Evolutionary conservation across 148 eudicot genomes (phyloP).

Genomic region (Chenopodium berlandieri): DNA sequence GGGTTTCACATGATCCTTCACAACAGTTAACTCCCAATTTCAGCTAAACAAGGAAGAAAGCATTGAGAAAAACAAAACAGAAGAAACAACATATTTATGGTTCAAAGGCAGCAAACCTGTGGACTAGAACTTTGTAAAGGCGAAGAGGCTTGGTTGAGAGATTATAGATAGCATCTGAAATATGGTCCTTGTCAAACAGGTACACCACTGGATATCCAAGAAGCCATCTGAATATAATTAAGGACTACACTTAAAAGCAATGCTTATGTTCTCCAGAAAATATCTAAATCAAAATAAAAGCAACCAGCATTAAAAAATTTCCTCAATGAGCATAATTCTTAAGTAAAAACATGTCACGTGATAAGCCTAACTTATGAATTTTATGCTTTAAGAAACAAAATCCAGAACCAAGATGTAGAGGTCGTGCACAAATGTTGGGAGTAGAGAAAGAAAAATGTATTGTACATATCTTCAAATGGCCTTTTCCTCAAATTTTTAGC

Average conservation of each 20-base stretch:
- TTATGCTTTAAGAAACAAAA: neutral
- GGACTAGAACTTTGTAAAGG: constrained; percentile 56
- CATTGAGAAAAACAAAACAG: neutral
- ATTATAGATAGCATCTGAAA: constrained; percentile 67
- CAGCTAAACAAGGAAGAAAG: neutral
- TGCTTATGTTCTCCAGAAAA: neutral
- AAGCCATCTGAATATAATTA: constrained; percentile 72
- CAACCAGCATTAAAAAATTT: neutral
- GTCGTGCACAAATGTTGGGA: neutral
- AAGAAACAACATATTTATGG: neutral
- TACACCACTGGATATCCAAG: constrained; percentile 93
- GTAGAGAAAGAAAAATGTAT: neutral
- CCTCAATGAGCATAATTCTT: too few relatives aligned
- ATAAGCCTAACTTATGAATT: neutral
- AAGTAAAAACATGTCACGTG: neutral
- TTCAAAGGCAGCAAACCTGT: constrained; percentile 49
- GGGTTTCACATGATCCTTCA: neutral
- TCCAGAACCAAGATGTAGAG: neutral
- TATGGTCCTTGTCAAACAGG: constrained; percentile 71
- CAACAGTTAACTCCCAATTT: neutral
- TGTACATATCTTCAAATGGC: neutral
- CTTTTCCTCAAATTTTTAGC: neutral
- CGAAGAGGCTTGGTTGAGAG: constrained; percentile 85
- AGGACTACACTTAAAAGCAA: constrained; percentile 11
- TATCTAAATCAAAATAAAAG: too few relatives aligned